Conservation (phyloP, 2,329 filamentous ascomycete species). For the Clonostachys rhizophaga region DNA sequence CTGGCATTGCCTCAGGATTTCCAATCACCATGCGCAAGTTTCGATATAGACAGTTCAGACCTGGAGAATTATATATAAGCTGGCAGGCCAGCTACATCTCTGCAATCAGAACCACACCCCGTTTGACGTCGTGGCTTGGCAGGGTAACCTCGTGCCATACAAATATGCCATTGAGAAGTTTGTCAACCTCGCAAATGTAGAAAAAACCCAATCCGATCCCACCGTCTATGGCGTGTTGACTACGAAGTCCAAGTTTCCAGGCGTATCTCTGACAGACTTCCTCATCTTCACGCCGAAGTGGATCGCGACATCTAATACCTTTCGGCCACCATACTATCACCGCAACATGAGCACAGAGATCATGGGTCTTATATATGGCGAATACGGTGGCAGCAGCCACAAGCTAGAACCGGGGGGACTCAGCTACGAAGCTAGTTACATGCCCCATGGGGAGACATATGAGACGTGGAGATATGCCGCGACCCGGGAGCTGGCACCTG, state of each 20-base stretch:
- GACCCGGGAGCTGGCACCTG: constrained; percentile 31
- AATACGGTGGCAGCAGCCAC: constrained; percentile 40
- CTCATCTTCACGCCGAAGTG: constrained; percentile 64
- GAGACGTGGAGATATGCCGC: constrained; percentile 14
- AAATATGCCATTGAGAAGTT: constrained; percentile 63
- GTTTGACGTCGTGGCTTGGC: constrained; percentile 66
- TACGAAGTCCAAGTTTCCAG: constrained; percentile 45
- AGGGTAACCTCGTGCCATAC: constrained; percentile 64
- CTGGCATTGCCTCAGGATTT: constrained; percentile 68
- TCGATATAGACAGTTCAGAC: constrained; percentile 27
- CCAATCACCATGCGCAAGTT: constrained; percentile 57
- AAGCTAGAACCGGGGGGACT: constrained; percentile 37
- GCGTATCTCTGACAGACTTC: constrained; percentile 57
- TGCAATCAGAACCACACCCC: constrained; percentile 56
- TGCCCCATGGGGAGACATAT: constrained; percentile 42
- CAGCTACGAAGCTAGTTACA: constrained; percentile 53
- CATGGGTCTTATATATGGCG: constrained; percentile 48
- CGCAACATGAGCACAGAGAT: constrained; percentile 53
- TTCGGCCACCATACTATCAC: constrained; percentile 63
- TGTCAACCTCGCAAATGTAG: constrained; percentile 53
- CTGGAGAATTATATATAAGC: constrained; percentile 49
- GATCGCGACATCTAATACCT: constrained; percentile 57
- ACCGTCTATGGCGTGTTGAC: constrained; percentile 63
- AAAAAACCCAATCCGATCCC: constrained; percentile 62
- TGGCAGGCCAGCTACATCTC: constrained; percentile 52